Conservation (phyloP, 495 filamentous ascomycete species). For the Cercophora samala region DNA sequence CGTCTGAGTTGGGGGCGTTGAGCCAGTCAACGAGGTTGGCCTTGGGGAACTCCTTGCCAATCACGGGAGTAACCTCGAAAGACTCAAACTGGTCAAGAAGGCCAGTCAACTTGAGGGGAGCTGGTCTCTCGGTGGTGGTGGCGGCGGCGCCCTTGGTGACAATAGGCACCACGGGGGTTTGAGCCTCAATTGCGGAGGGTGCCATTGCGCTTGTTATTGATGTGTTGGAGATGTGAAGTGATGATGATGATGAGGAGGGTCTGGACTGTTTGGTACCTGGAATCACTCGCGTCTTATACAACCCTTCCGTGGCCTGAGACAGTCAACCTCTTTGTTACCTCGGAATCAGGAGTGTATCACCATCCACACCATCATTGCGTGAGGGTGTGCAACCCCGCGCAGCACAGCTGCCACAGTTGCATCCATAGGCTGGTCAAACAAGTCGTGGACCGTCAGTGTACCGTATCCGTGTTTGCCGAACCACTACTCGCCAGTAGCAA, state of each 20-base stretch:
- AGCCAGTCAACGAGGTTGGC: constrained; percentile 62
- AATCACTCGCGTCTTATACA: constrained; percentile 1
- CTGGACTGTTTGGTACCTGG: not conserved
- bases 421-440: not conserved
- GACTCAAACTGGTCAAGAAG: constrained; percentile 55
- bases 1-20: constrained; percentile 60
- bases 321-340: not conserved
- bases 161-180: constrained; percentile 15
- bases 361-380: constrained; percentile 1
- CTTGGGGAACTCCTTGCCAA: constrained; percentile 63
- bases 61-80: constrained; percentile 65
- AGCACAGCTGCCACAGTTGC: not conserved
- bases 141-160: constrained; percentile 14
- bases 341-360: constrained; percentile 1
- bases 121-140: constrained; percentile 7
- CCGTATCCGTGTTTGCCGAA: not conserved
- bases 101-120: constrained; percentile 52
- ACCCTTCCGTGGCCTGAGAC: not conserved
- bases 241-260: not conserved
- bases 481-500: not conserved
- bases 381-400: constrained; percentile 5
- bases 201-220: constrained; percentile 25
- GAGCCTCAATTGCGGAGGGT: constrained; percentile 28
- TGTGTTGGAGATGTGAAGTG: not conserved
- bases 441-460: not conserved